phyloP scores from a whole-genome alignment of 805 yeast genomes.

The Metschnikowia henanensis region DNA sequence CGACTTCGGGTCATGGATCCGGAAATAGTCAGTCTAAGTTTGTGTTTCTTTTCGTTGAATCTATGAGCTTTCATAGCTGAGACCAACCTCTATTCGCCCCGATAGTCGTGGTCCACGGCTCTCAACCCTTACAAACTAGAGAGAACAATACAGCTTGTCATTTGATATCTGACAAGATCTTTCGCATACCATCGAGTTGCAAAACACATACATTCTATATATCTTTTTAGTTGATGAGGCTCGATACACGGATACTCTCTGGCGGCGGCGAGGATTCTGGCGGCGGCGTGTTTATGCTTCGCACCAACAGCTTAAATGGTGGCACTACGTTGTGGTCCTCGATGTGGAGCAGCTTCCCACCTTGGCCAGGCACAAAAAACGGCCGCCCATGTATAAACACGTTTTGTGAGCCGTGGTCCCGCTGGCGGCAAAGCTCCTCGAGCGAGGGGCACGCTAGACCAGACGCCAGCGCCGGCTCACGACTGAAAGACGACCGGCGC shows the following conservation, averaged over 20 bases:
- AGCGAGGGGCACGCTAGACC: not conserved
- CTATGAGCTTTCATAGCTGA: too few relatives aligned
- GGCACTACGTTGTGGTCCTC: constrained; percentile 8
- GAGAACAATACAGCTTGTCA: too few relatives aligned
- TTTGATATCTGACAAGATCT: too few relatives aligned
- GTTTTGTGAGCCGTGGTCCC: not conserved
- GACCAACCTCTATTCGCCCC: too few relatives aligned
- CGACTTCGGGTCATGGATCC: too few relatives aligned
- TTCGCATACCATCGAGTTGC: too few relatives aligned
- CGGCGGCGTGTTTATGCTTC: constrained; percentile 9
- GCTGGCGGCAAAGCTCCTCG: not conserved
- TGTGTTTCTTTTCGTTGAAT: too few relatives aligned
- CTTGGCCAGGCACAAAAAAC: not conserved
- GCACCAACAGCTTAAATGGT: constrained; percentile 12
- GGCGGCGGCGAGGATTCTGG: constrained; percentile 1
- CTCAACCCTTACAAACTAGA: too few relatives aligned
- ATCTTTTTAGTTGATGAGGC: constrained; percentile 14
- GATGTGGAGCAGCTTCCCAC: not conserved
- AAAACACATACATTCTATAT: too few relatives aligned
- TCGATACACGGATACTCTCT: constrained; percentile 15
- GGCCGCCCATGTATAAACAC: constrained; percentile 1
- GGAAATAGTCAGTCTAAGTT: too few relatives aligned
- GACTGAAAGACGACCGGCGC: not conserved
- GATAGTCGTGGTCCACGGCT: too few relatives aligned
- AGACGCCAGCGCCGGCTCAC: not conserved